Evolutionary conservation across 2,329 filamentous ascomycete genomes (phyloP).

Genomic region (Xylaria sp.): DNA sequence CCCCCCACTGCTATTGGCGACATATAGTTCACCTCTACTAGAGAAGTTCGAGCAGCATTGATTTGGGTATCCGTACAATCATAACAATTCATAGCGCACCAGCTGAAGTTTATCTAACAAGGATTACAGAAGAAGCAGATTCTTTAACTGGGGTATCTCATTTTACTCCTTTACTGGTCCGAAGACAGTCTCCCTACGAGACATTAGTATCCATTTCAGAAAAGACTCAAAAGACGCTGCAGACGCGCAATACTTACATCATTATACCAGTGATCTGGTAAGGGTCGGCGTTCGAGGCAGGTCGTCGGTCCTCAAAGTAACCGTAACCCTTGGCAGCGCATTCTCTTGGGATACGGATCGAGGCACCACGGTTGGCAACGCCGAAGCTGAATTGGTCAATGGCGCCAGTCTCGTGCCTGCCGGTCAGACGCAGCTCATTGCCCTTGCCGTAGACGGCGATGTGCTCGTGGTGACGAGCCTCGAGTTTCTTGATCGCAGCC

Average conservation of each 20-base stretch:
- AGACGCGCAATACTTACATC: slow-evolving; percentile 56
- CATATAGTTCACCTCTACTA: slow-evolving; percentile 17
- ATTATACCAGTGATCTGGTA: slow-evolving; percentile 84
- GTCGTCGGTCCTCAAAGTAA: slow-evolving; percentile 89
- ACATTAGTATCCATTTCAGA: slow-evolving; percentile 20
- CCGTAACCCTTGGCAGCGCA: slow-evolving; percentile 88
- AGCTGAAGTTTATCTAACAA: slow-evolving; percentile 33
- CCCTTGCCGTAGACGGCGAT: slow-evolving; percentile 95
- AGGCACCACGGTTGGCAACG: slow-evolving; percentile 94
- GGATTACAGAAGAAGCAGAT: slow-evolving; percentile 26
- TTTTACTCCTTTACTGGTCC: slow-evolving; percentile 49
- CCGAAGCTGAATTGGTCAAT: slow-evolving; percentile 96
- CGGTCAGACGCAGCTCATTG: slow-evolving; percentile 93
- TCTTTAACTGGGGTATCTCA: slow-evolving; percentile 36
- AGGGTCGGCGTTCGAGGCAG: slow-evolving; percentile 83
- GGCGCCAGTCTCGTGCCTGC: slow-evolving; percentile 90
- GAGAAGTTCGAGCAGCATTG: slow-evolving; percentile 15
- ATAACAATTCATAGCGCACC: slow-evolving; percentile 34
- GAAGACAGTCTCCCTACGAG: slow-evolving; percentile 62
- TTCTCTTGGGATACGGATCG: slow-evolving; percentile 90
- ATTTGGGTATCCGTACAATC: slow-evolving; percentile 37
- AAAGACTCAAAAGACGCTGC: background rate
- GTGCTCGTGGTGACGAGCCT: slow-evolving; percentile 81
- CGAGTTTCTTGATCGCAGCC: slow-evolving; percentile 83
- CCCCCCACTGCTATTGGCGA: background rate